Percentiles rank a stretch among this genome's conserved stretches.
Evolutionary conservation across 352 stramenopile genomes (phyloP).

Genomic region (Phytophthora sojae): DNA sequence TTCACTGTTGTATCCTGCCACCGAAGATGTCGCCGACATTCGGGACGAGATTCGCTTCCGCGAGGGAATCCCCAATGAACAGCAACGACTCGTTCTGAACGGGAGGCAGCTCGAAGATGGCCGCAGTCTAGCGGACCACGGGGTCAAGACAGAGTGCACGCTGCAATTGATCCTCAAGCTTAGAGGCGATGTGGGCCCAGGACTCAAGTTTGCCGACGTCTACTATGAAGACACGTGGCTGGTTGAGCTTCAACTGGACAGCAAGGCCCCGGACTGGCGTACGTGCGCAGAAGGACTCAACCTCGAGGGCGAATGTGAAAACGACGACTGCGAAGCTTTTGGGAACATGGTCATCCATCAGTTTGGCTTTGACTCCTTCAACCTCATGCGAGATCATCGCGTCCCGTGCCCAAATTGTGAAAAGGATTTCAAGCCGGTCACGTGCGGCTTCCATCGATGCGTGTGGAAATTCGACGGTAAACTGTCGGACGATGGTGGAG

Average conservation of each 20-base stretch:
- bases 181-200: not conserved
- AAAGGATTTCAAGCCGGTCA: not conserved
- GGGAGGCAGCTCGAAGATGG: not conserved
- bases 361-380: not conserved
- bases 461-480: not conserved
- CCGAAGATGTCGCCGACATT: not conserved
- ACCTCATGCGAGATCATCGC: not conserved
- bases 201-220: not conserved
- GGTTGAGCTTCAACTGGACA: not conserved
- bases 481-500: too few relatives aligned
- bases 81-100: not conserved
- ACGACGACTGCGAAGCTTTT: not conserved
- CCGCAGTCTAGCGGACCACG: not conserved
- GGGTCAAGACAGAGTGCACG: not conserved
- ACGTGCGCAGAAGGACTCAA: not conserved
- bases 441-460: not conserved
- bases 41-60: constrained; percentile 19
- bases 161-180: not conserved
- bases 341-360: not conserved
- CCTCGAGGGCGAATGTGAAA: not conserved
- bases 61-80: not conserved
- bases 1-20: not conserved
- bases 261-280: not conserved
- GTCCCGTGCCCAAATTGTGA: not conserved
- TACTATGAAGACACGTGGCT: not conserved